Percentiles rank a stretch among this genome's conserved stretches.
phyloP scores from a whole-genome alignment of 2,329 filamentous ascomycete genomes.

The Myriosclerotinia duriaeana region DNA sequence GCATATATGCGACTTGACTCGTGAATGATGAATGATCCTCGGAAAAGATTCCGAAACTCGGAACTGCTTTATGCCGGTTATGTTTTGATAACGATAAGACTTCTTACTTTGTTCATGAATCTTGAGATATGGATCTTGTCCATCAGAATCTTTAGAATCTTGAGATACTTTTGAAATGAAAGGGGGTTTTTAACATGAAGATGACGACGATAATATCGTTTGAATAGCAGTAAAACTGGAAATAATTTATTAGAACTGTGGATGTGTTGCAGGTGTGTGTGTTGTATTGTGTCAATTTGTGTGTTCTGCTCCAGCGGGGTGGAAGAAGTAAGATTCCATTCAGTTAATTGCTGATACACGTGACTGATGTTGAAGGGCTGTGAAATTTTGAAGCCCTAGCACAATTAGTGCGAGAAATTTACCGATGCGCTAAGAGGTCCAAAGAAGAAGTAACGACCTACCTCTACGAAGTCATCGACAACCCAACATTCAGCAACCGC shows the following conservation, averaged over 20 bases:
- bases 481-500: constrained; percentile 21
- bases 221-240: neutral
- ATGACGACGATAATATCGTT: too few species aligned
- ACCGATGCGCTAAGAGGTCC: constrained; percentile 13
- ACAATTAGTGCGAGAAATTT: constrained; percentile 4
- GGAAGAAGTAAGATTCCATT: neutral
- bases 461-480: constrained; percentile 12
- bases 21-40: constrained; percentile 1
- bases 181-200: neutral
- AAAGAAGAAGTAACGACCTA: constrained; percentile 10
- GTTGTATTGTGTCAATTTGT: neutral
- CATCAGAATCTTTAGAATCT: neutral
- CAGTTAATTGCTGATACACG: neutral
- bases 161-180: neutral
- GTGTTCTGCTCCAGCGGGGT: too few species aligned
- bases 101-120: neutral
- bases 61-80: neutral
- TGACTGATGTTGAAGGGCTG: neutral
- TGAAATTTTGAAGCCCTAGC: constrained; percentile 17
- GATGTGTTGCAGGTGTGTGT: neutral
- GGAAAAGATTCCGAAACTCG: constrained; percentile 1
- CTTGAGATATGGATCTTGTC: neutral
- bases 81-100: constrained; percentile 19
- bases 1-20: neutral
- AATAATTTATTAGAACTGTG: neutral